Evolutionary conservation across 768 basidiomycete species (phyloP).

Genomic region (Suillus cothurnatus): DNA sequence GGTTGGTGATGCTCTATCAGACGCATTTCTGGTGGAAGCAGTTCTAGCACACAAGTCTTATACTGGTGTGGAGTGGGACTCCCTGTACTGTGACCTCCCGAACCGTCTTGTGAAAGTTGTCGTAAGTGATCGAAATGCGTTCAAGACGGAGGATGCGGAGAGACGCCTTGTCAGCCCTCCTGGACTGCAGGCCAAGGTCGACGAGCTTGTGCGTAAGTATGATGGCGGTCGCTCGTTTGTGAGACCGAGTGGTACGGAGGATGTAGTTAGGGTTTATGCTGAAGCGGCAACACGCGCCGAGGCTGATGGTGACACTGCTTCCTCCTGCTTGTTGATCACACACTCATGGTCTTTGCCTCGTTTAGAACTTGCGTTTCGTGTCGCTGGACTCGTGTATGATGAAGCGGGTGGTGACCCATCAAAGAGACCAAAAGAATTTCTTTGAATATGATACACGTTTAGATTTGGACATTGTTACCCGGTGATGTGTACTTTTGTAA

Average conservation of each 20-base stretch:
- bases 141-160: conserved; percentile 94
- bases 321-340: neutral
- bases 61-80: conserved; percentile 86
- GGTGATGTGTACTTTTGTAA: neutral
- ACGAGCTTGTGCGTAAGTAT: conserved; percentile 76
- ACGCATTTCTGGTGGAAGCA: conserved; percentile 92
- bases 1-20: conserved; percentile 95
- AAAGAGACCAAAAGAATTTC: conserved; percentile 77
- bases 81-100: conserved; percentile 89
- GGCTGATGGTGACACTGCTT: conserved; percentile 67
- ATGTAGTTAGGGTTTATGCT: conserved; percentile 96
- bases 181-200: conserved; percentile 80
- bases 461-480: conserved; percentile 2
- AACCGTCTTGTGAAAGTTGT: conserved; percentile 94
- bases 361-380: conserved; percentile 81
- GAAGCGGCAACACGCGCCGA: conserved; percentile 76
- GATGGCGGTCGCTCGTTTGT: conserved; percentile 92
- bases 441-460: conserved; percentile 41
- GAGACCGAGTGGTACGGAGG: conserved; percentile 95
- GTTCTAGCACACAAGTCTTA: conserved; percentile 90
- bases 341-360: conserved; percentile 10
- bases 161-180: conserved; percentile 79
- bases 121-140: conserved; percentile 78
- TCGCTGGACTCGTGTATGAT: conserved; percentile 85
- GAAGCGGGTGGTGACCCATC: conserved; percentile 78